A percentile compares a stretch with the other conserved stretches of the same genome.
These are phyloP conservation scores for Exophiala sideris DNA, from an alignment of 2,329 filamentous ascomycete species.

Conservation along the genomic window DNA sequence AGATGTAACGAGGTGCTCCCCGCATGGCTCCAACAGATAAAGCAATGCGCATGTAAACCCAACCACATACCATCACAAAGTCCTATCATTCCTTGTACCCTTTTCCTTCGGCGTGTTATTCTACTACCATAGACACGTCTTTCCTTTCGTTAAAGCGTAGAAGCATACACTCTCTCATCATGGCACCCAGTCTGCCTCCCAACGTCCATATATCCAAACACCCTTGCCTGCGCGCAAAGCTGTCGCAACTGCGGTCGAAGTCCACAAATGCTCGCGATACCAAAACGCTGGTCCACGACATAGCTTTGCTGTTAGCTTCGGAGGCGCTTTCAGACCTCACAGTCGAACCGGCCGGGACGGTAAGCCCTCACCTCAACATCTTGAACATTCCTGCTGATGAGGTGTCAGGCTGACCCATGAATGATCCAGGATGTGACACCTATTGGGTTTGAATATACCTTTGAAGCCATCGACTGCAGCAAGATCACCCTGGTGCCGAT, in stretches of 20 bases:
- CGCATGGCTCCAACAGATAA: background rate
- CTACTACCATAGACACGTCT: background rate
- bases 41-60: background rate
- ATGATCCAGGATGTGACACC: constrained; percentile 66
- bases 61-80: background rate
- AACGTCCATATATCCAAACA: constrained; percentile 76
- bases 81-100: too few species aligned
- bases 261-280: constrained; percentile 69
- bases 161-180: background rate
- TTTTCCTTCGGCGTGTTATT: background rate
- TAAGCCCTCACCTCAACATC: constrained; percentile 42
- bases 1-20: constrained; percentile 1
- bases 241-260: constrained; percentile 80
- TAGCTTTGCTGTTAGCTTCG: constrained; percentile 74
- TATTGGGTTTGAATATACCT: constrained; percentile 71
- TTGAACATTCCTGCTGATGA: constrained; percentile 7
- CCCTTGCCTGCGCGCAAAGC: constrained; percentile 81
- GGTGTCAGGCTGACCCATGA: constrained; percentile 12
- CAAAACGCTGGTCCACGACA: constrained; percentile 79
- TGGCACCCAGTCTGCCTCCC: constrained; percentile 41
- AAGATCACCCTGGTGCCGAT: constrained; percentile 83
- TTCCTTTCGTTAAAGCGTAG: background rate
- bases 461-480: constrained; percentile 59
- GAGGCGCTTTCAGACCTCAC: constrained; percentile 70
- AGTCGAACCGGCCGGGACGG: constrained; percentile 58